Evolutionary conservation across 768 basidiomycete genomes (phyloP).

Genomic region (Boletus rubropictus): DNA sequence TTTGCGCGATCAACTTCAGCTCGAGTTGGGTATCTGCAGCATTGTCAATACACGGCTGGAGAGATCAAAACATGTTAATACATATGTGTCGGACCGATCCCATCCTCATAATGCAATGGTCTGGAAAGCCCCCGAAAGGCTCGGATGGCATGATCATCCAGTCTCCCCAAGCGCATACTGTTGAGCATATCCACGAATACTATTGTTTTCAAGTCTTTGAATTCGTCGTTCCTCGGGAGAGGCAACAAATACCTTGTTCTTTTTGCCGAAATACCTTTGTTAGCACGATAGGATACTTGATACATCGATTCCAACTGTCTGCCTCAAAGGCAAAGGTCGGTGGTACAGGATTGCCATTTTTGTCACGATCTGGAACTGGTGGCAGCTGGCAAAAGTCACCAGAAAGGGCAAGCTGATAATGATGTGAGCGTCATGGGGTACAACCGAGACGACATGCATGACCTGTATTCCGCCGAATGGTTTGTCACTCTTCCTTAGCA

Average conservation of each 20-base stretch:
- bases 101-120: constrained; percentile 56
- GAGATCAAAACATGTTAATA: constrained; percentile 29
- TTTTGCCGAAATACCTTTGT: constrained; percentile 84
- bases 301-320: constrained; percentile 59
- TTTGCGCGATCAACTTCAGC: constrained; percentile 72
- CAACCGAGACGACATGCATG: neutral
- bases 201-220: constrained; percentile 12
- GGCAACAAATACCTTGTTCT: constrained; percentile 51
- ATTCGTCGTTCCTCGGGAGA: neutral
- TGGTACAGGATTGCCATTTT: constrained; percentile 43
- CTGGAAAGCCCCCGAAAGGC: constrained; percentile 57
- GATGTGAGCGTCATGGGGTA: neutral
- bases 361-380: constrained; percentile 56
- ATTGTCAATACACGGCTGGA: neutral
- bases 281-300: constrained; percentile 50
- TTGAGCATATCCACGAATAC: constrained; percentile 85
- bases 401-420: constrained; percentile 64
- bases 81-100: constrained; percentile 79
- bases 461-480: constrained; percentile 91
- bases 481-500: constrained; percentile 41
- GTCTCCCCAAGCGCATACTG: constrained; percentile 71
- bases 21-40: constrained; percentile 59
- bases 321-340: constrained; percentile 78
- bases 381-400: constrained; percentile 93
- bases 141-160: constrained; percentile 38